phyloP scores from a whole-genome alignment of 2,329 filamentous ascomycete genomes.

The Paraphoma chrysanthemicola region DNA sequence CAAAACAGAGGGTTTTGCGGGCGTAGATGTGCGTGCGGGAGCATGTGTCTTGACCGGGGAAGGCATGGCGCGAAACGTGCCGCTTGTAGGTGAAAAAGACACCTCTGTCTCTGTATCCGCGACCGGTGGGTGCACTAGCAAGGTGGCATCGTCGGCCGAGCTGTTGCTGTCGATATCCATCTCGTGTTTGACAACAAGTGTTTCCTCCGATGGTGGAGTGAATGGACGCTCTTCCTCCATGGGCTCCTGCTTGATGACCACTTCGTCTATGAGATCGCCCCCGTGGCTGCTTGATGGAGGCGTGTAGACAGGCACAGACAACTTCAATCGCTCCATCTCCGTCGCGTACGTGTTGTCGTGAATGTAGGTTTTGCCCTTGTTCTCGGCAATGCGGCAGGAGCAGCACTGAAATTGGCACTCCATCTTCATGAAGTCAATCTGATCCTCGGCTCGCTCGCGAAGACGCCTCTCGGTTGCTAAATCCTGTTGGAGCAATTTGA shows the following conservation, averaged over 20 bases:
- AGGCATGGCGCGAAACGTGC: constrained; percentile 45
- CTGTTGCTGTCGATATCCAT: neutral
- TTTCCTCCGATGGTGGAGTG: constrained; percentile 28
- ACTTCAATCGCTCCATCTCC: constrained; percentile 48
- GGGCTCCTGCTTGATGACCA: constrained; percentile 30
- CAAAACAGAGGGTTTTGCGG: constrained; percentile 21
- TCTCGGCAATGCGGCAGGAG: constrained; percentile 58
- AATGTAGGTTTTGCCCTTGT: constrained; percentile 48
- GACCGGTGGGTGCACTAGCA: constrained; percentile 11
- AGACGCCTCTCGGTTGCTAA: constrained; percentile 62
- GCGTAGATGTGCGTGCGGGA: constrained; percentile 10
- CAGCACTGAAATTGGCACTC: constrained; percentile 76
- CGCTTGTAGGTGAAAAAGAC: constrained; percentile 47
- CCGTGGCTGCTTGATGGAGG: constrained; percentile 70
- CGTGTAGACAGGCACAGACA: constrained; percentile 63
- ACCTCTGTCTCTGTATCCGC: constrained; percentile 28
- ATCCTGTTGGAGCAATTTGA: constrained; percentile 59
- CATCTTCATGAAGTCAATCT: constrained; percentile 77
- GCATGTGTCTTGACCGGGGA: constrained; percentile 36
- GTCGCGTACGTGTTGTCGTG: constrained; percentile 44
- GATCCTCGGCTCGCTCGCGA: constrained; percentile 73
- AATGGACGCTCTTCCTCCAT: constrained; percentile 22
- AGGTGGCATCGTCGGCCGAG: constrained; percentile 8
- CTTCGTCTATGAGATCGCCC: constrained; percentile 44
- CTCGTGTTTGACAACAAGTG: neutral